Percentiles rank a stretch among this genome's conserved stretches.
These are phyloP conservation scores for Plantago lanceolata DNA, from an alignment of 305 asterid species.

Conservation along the genomic window DNA sequence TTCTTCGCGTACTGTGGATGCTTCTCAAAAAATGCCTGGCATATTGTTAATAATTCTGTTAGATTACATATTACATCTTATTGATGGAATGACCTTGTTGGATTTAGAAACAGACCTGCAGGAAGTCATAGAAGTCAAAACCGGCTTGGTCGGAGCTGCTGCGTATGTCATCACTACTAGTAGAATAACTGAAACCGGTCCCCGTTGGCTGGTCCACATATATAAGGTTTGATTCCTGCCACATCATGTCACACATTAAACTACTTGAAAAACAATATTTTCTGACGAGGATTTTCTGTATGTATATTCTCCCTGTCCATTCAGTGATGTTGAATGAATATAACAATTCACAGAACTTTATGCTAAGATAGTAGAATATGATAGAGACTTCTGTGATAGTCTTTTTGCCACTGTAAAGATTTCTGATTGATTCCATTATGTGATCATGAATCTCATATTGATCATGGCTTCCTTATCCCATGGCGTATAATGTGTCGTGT, in stretches of 20 bases:
- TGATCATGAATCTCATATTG: background rate
- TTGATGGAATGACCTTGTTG: background rate
- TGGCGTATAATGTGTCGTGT: background rate
- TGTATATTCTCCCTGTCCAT: background rate
- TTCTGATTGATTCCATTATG: background rate
- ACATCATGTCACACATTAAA: background rate
- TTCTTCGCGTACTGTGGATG: constrained; percentile 47
- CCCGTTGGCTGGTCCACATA: constrained; percentile 51
- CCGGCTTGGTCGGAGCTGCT: constrained; percentile 33
- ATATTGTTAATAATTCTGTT: background rate
- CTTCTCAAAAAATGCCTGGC: constrained; percentile 40
- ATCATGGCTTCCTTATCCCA: background rate
- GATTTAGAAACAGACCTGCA: constrained; percentile 33
- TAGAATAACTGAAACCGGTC: constrained; percentile 49
- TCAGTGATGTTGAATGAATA: background rate
- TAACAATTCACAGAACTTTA: background rate
- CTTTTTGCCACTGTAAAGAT: background rate
- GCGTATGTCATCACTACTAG: constrained; percentile 30
- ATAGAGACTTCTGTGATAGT: background rate
- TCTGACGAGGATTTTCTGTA: background rate
- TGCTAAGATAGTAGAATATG: background rate
- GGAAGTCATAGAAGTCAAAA: constrained; percentile 40
- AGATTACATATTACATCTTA: background rate
- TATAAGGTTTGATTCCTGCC: constrained; percentile 44
- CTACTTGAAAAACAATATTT: background rate